These are phyloP conservation scores for Saturnispora bothae DNA, from an alignment of 805 yeast genomes.

Conservation along the genomic window DNA sequence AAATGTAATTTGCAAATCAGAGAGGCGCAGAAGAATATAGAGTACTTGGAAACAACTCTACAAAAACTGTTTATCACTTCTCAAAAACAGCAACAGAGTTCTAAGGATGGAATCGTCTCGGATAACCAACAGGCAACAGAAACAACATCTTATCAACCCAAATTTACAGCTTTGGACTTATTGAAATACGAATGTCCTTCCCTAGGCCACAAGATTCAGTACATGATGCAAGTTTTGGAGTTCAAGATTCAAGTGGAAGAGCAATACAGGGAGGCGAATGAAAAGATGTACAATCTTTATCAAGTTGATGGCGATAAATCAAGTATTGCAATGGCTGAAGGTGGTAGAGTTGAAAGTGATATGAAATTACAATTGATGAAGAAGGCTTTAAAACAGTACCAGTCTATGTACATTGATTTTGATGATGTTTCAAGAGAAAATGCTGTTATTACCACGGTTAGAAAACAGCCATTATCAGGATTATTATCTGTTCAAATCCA, in stretches of 20 bases:
- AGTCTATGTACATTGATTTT: conserved; percentile 71
- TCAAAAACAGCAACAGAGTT: background rate
- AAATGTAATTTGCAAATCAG: conserved; percentile 83
- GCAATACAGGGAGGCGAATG: conserved; percentile 87
- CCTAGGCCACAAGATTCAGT: conserved; percentile 86
- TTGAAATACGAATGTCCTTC: conserved; percentile 91
- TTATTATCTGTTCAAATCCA: conserved; percentile 60
- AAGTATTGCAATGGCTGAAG: conserved; percentile 79
- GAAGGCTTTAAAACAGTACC: conserved; percentile 76
- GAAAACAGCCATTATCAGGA: conserved; percentile 81
- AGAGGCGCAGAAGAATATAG: conserved; percentile 86
- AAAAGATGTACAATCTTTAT: conserved; percentile 76
- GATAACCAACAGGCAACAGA: conserved; percentile 3
- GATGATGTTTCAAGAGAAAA: conserved; percentile 59
- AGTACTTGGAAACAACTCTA: conserved; percentile 72
- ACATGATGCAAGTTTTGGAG: conserved; percentile 90
- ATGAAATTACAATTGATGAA: conserved; percentile 76
- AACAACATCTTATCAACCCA: conserved; percentile 25
- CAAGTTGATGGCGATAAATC: conserved; percentile 85
- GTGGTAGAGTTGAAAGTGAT: conserved; percentile 74
- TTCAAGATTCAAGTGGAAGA: conserved; percentile 90
- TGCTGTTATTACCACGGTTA: conserved; percentile 56
- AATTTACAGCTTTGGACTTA: conserved; percentile 65
- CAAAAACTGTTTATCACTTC: conserved; percentile 39
- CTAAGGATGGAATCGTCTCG: conserved; percentile 3